Base-by-base conservation (phyloP, 345 rosid species). In the Trapa incisa region DNA sequence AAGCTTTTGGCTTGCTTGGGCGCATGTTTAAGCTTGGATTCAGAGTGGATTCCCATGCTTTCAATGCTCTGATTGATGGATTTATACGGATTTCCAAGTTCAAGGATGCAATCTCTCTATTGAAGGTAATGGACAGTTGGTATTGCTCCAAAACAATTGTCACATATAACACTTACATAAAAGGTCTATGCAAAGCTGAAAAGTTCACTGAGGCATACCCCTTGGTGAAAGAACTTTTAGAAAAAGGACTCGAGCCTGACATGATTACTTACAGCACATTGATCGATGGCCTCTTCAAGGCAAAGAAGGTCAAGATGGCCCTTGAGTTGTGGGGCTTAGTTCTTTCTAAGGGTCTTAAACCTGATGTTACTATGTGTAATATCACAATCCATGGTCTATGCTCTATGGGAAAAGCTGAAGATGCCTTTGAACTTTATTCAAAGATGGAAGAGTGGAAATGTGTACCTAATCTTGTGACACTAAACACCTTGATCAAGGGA, bases 401-500 rank as follows among this genome's bases (percentile, higher is more conserved):
- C 74, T 85, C 89, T n/a, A 82, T 76, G 29, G 87, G 92, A 32
- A 86, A 84, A 76, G 78, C 85, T 65, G 82, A 78, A 68, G 89
- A 83, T 76, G 96, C 99, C 37, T 64, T 85, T 68, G 80, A 74
- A 64, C 72, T 87, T 58, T 78, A 79, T 77, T 82, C 81, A 70
- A 72, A 75, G 68, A 91, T 91, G 93, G 80, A 73, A 75, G 77
- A 67, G 47, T 37, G 73, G 64, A 80, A 75, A 65, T 80, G 83
- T 67, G 60, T 72, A 77, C 92, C 97, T 32, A 91, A 87, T 83
- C 91, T 91, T 50, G 95, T 91, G 64, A 88, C 96, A 12, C 73
- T 78, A 72, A 91, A 94, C 77, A 91, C 91, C 38, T 75, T 94
- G 67, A 87, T 94, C 91, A 85, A 91, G 67, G 97, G 99, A 72